Base-by-base conservation (phyloP, 2,329 filamentous ascomycete genomes). In the Colletotrichum theobromicola region DNA sequence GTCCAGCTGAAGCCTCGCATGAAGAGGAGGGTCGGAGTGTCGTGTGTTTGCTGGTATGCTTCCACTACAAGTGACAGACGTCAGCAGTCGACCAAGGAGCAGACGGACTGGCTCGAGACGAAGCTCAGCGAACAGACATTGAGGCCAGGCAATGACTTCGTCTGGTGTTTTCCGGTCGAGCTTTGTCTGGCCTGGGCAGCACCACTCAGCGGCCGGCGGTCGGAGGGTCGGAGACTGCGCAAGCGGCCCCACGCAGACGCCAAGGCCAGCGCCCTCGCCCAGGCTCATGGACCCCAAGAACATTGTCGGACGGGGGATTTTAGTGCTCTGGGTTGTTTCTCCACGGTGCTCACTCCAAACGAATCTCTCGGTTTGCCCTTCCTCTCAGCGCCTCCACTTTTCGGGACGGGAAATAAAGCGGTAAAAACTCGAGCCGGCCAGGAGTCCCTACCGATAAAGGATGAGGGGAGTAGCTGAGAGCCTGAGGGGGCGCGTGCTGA, bases 211-310 rank as follows among this genome's bases (percentile, higher is more conserved):
- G 67, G 71, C 61, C 67, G 61, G 68, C 32, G 53, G 71, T 61
- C 71, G 37, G 60, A 32, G 50, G 37, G 50, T 64, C 50, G 46
- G 60, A 65, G 70, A 64, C 57, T 67, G 53, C 37, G 60, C 67
- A 74, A 69, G 67, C 72, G 53, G 53, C 72, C 55, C 71, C 71
- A 74, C 53, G 66, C 64, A 21, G 32, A 68, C 24, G 30, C 55
- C 24, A 32, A 60, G 10, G 57, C 57, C 57, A 60, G 28, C 28
- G 57, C 57, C 28, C 57, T 28, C 57, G 28, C 57, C 60, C 67
- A 65, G 58, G 37, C 57, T 63, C 57, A 34, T 63, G 58, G 24
- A 35, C 67, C 34, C 53, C 21, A 68, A 28, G 26, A 46, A 62
- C 37, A n/a, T 62, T 68, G 15, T 46, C 42, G 21, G 21, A 72